Base-by-base conservation (phyloP, 2,329 filamentous ascomycete species). In the Xylariaceae sp. region DNA sequence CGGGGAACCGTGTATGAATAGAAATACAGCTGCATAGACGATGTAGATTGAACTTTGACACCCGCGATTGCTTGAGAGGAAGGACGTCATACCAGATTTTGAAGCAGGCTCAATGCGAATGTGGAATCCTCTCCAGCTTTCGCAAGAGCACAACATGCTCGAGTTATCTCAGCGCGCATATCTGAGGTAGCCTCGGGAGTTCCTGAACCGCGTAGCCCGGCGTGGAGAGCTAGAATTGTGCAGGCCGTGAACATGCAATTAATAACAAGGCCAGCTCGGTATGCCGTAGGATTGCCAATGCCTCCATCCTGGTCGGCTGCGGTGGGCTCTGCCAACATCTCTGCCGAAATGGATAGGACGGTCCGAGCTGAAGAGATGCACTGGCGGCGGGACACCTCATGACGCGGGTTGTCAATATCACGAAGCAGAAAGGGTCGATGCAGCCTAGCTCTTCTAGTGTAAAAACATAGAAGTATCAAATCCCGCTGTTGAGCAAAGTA, bases 371-470 rank as follows among this genome's bases (percentile, higher is more conserved):
- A 68, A 21, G 48, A 21, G 0, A 67, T 42, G n/a, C 65, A 68
- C 10, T 60, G 55, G 15, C 51, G 49, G 9, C 61, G 56, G 16
- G 59, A 64, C 1, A 51, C 45, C 3, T 51, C 53, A 13, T 61
- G 58, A 13, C 32, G 49, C 15, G 51, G 42, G 13, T 65, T 56
- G 0, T 54, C 18, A 0, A 47, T 51, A n/a, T 61, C 51, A 13
- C 55, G 54, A 13, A 65, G 53, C 3, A 67, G 53, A 41, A 68
- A 68, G 1, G 65, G 65, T 2, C 65, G 59, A 15, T 66, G 63
- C 1, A 68, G 42, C 5, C 63, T 59, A 0, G 65, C 65, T 10
- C 64, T 60, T 12, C 65, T 56, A 1, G 63, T 60, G 22, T 67
- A 55, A 18, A 62, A 61, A 21, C 60, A 58, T 1, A 68, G 43